Conservation (phyloP, 495 filamentous ascomycete species). For the Tuber magnatum region DNA sequence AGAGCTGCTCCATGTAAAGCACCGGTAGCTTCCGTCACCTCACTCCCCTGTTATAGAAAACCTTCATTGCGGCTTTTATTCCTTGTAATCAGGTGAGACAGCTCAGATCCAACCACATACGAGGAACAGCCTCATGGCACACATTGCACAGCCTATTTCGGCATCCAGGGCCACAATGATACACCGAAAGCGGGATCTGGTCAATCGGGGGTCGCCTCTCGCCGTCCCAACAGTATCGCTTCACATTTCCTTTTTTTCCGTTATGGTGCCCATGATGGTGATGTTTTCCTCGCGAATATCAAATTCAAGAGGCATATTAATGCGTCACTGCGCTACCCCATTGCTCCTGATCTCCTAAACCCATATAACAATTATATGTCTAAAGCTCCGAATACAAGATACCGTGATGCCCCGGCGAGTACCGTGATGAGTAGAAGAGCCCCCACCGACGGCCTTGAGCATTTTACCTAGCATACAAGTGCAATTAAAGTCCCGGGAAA, state of each 20-base stretch:
- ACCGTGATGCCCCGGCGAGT: neutral
- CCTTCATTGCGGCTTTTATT: neutral
- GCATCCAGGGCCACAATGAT: neutral
- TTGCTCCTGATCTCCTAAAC: neutral
- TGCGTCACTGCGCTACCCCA: neutral
- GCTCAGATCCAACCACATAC: neutral
- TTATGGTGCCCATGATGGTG: neutral
- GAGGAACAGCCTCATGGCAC: neutral
- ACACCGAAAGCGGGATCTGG: neutral
- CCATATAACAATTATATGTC: neutral
- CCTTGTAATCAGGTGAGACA: neutral
- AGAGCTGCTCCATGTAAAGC: neutral
- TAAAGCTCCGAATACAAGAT: neutral
- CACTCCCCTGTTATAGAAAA: neutral
- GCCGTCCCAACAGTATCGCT: neutral
- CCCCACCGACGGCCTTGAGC: neutral
- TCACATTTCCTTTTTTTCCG: neutral
- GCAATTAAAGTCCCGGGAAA: neutral
- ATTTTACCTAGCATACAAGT: neutral
- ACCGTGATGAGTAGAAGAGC: neutral
- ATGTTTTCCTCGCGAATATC: neutral
- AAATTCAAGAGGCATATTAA: neutral
- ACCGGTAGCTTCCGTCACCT: neutral
- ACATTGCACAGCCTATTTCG: neutral
- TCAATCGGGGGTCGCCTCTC: neutral